Conservation (phyloP, 2,329 filamentous ascomycete genomes). For the Tolypocladium ophioglossoides region DNA sequence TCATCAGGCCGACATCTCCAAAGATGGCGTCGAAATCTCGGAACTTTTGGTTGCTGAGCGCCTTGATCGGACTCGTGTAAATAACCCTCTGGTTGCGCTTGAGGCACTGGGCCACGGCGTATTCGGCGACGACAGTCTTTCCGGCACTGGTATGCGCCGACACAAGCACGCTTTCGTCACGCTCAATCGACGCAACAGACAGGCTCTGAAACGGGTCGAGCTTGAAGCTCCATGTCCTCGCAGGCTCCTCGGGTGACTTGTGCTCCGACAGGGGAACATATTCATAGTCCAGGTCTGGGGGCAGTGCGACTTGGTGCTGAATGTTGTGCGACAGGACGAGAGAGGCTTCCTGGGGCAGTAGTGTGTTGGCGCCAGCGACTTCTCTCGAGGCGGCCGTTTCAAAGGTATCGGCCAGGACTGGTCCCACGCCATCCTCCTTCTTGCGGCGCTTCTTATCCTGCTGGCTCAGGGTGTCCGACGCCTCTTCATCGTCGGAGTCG, state of each 20-base stretch:
- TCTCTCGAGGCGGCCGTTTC: constrained; percentile 91
- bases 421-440: constrained; percentile 53
- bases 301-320: constrained; percentile 92
- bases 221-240: constrained; percentile 75
- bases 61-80: constrained; percentile 98
- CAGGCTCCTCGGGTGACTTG: constrained; percentile 78
- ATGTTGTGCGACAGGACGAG: constrained; percentile 94
- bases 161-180: constrained; percentile 91
- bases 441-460: constrained; percentile 52
- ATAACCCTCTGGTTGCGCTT: constrained; percentile 98
- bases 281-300: constrained; percentile 86
- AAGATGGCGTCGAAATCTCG: constrained; percentile 93
- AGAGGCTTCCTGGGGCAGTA: constrained; percentile 52
- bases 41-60: constrained; percentile 97
- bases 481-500: constrained; percentile 21
- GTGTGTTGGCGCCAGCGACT: constrained; percentile 67
- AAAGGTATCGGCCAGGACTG: constrained; percentile 86
- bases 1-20: constrained; percentile 96
- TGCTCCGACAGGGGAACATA: constrained; percentile 94
- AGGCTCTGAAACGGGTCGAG: constrained; percentile 96
- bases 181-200: constrained; percentile 87
- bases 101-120: constrained; percentile 93
- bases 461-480: constrained; percentile 36
- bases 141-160: constrained; percentile 96
- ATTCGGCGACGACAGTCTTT: constrained; percentile 97